Evolutionary conservation across 495 filamentous ascomycete species (phyloP).

Genomic region (Penicillium paradoxum): DNA sequence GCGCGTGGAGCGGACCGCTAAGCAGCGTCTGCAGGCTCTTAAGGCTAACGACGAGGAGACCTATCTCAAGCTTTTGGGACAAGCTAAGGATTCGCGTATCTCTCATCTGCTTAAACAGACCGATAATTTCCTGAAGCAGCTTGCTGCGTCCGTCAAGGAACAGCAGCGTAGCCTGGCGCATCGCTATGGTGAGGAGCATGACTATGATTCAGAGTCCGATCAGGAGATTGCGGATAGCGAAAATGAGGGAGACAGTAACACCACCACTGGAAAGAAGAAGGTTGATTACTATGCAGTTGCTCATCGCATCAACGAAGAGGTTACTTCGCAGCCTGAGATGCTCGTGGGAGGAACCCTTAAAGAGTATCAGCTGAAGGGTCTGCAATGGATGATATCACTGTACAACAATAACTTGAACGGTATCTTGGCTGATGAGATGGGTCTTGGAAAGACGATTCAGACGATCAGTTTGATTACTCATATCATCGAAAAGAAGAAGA

Average conservation of each 20-base stretch:
- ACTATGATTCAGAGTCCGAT: slow-evolving; percentile 59
- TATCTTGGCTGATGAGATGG: slow-evolving; percentile 98
- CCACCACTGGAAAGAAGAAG: slow-evolving; percentile 58
- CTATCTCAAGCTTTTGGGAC: slow-evolving; percentile 91
- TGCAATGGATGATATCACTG: slow-evolving; percentile 99
- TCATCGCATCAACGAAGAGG: slow-evolving; percentile 88
- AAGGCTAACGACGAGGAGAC: slow-evolving; percentile 99
- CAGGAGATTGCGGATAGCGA: slow-evolving; percentile 61
- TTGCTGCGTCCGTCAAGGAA: slow-evolving; percentile 83
- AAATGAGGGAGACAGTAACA: slow-evolving; percentile 66
- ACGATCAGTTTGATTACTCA: slow-evolving; percentile 97
- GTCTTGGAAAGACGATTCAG: slow-evolving; percentile 98
- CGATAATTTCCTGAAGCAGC: slow-evolving; percentile 92
- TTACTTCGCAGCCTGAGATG: slow-evolving; percentile 73
- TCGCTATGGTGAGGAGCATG: slow-evolving; percentile 64
- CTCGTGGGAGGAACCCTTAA: slow-evolving; percentile 89
- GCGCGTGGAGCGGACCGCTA: slow-evolving; percentile 91
- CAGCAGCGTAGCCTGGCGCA: slow-evolving; percentile 81
- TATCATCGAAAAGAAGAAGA: slow-evolving; percentile 91
- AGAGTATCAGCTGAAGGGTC: slow-evolving; percentile 95
- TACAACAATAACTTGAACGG: slow-evolving; percentile 99
- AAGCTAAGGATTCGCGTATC: slow-evolving; percentile 98
- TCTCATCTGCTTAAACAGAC: slow-evolving; percentile 94
- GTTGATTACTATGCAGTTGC: slow-evolving; percentile 98
- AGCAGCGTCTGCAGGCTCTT: slow-evolving; percentile 97